Base-by-base conservation (phyloP, 1,284 basidiomycete genomes). In the Cutaneotrichosporon sp. region DNA sequence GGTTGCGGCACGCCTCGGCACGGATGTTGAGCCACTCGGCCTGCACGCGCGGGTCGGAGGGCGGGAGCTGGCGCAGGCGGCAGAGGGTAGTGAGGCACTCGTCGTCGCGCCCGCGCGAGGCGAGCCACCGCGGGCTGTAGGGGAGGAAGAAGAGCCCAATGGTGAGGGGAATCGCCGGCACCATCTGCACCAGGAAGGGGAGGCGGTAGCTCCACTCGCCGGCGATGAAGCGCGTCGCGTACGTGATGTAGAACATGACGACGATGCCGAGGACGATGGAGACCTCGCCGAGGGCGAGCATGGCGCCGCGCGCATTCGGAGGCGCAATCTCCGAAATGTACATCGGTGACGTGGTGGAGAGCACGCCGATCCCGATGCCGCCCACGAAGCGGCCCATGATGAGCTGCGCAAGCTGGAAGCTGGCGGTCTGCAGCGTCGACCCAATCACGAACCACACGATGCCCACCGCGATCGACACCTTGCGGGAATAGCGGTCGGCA, bases 231-330 rank as follows among this genome's bases (percentile, higher is more conserved):
- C 64, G 55, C 22, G 68, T 64, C 6, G 64, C 68, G 51, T 71
- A 71, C 18, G 68, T 63, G 25, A 61, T 61, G 54, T 60, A 60
- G 38, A 59, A 69, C 57, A 63, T 61, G 36, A 62, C 36, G 7
- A 62, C 60, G 9, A 66, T 67, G 18, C 71, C 89, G 63, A 88
- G 85, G 0, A 87, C 87, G 71, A 91, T 90, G 5, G 86, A 85
- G 14, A 89, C 81, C 69, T 89, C 88, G 72, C 91, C 89, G 14
- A 92, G 82, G 2, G 87, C 87, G 45, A 91, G 88, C 46, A 91
- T 80, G 71, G 87, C 87, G 7, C 89, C 90, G 61, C 90, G 85
- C 13, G 91, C 86, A 45, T 73, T 69, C 0, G 72, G 72, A 1
- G 70, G 68, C 0, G 69, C 60, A 29, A 72, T 64, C 51, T 79